Percentiles rank a stretch among this genome's conserved stretches.
phyloP scores from a whole-genome alignment of 768 basidiomycete genomes.

The Leucocoprinus sp. region DNA sequence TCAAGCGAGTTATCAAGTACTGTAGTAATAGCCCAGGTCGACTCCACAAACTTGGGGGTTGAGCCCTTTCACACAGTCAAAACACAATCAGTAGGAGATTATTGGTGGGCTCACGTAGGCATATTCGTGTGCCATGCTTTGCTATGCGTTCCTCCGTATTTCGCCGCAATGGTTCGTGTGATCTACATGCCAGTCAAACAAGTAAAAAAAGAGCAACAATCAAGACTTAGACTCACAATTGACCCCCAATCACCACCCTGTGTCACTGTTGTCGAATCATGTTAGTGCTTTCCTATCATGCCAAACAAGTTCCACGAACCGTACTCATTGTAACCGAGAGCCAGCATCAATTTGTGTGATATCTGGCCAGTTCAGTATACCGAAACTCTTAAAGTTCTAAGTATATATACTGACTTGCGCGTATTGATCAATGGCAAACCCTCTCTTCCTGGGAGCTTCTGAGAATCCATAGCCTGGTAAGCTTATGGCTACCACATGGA shows the following conservation, averaged over 20 bases:
- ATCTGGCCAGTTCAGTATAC: slow-evolving; percentile 21
- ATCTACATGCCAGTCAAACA: slow-evolving; percentile 15
- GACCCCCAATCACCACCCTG: slow-evolving; percentile 22
- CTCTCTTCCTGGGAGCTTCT: slow-evolving; percentile 40
- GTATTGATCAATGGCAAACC: slow-evolving; percentile 38
- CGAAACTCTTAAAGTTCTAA: not conserved
- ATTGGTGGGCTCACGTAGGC: slow-evolving; percentile 25
- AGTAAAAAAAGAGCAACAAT: not conserved
- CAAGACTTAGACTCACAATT: not conserved
- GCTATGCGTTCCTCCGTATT: slow-evolving; percentile 28
- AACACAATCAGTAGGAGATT: not conserved
- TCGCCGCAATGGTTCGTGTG: slow-evolving; percentile 20
- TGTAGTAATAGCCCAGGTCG: slow-evolving; percentile 20
- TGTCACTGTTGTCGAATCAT: slow-evolving; percentile 17
- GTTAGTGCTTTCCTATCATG: not conserved
- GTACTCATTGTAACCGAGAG: slow-evolving; percentile 40
- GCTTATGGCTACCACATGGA: slow-evolving; percentile 55
- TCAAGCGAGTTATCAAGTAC: slow-evolving; percentile 22
- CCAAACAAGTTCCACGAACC: slow-evolving; percentile 21
- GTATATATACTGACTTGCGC: slow-evolving; percentile 36
- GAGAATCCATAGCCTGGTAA: slow-evolving; percentile 61
- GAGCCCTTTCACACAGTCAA: slow-evolving; percentile 9
- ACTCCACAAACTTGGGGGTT: slow-evolving; percentile 16
- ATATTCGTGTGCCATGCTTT: slow-evolving; percentile 50
- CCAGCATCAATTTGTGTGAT: slow-evolving; percentile 39